phyloP scores from a whole-genome alignment of 345 rosid species.

The Cardiospermum halicacabum region DNA sequence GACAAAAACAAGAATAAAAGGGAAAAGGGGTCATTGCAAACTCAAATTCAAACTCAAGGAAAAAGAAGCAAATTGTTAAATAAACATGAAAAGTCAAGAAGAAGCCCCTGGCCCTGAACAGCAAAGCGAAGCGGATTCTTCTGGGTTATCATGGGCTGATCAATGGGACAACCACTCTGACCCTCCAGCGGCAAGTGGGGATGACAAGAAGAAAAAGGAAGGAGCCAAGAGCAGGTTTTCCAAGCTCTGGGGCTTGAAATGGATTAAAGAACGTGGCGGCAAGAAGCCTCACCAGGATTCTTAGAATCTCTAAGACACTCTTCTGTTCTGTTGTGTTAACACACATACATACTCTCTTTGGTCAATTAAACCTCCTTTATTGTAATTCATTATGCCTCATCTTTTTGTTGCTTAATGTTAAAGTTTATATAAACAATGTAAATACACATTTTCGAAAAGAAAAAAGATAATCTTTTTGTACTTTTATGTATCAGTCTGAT shows the following conservation, averaged over 20 bases:
- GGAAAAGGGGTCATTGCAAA: background rate
- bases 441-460: background rate
- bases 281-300: constrained; percentile 26
- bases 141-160: constrained; percentile 67
- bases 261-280: constrained; percentile 33
- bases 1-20: background rate
- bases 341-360: background rate
- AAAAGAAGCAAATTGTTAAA: constrained; percentile 7
- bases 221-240: constrained; percentile 27
- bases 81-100: background rate
- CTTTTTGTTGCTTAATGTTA: background rate
- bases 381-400: background rate
- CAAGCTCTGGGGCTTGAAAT: constrained; percentile 21
- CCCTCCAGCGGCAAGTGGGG: constrained; percentile 23
- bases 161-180: constrained; percentile 55
- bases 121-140: constrained; percentile 33
- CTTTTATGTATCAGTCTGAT: background rate
- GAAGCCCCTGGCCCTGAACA: background rate
- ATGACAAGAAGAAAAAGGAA: constrained; percentile 30
- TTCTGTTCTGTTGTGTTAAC: background rate
- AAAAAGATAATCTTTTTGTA: background rate
- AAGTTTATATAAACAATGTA: background rate
- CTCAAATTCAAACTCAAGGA: background rate
- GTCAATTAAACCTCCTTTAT: background rate
- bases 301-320: background rate